Percentiles rank a stretch among this genome's conserved stretches.
These are phyloP conservation scores for Boletus reticulatus DNA, from an alignment of 768 basidiomycete genomes.

Conservation along the genomic window DNA sequence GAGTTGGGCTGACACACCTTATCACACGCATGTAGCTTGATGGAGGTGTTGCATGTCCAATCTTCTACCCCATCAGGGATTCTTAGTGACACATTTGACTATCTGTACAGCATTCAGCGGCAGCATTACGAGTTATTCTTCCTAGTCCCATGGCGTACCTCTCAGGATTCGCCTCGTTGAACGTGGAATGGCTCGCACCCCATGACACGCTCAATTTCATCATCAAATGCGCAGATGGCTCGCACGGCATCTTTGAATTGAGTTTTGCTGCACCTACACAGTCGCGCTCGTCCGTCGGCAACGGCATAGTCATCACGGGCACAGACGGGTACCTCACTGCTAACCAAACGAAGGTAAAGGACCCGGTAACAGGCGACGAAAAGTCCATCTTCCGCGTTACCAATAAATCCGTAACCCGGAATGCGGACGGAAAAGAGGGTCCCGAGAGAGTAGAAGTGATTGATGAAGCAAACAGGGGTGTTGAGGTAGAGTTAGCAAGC, in stretches of 20 bases:
- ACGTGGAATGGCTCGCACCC: slow-evolving; percentile 69
- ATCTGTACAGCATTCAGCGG: slow-evolving; percentile 58
- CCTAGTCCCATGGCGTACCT: slow-evolving; percentile 51
- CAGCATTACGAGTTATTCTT: slow-evolving; percentile 60
- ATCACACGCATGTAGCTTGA: slow-evolving; percentile 52
- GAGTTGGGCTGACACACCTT: not conserved
- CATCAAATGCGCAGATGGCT: slow-evolving; percentile 44
- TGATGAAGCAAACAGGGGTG: slow-evolving; percentile 49
- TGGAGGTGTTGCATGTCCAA: slow-evolving; percentile 64
- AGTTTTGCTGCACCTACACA: slow-evolving; percentile 58
- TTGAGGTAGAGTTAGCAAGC: slow-evolving; percentile 53
- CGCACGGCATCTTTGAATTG: slow-evolving; percentile 61
- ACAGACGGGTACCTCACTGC: slow-evolving; percentile 59
- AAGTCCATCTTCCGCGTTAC: slow-evolving; percentile 35
- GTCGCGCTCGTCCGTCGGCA: slow-evolving; percentile 32
- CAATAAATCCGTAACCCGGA: slow-evolving; percentile 34
- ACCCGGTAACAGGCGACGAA: slow-evolving; percentile 23
- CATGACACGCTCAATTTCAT: slow-evolving; percentile 74
- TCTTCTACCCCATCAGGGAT: not conserved
- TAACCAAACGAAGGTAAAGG: slow-evolving; percentile 29
- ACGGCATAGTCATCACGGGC: slow-evolving; percentile 52
- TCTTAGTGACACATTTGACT: not conserved
- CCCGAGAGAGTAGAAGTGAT: slow-evolving; percentile 44
- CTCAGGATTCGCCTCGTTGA: slow-evolving; percentile 64
- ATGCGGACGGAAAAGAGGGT: slow-evolving; percentile 15